Evolutionary conservation across 108 stramenopile species (phyloP).

Genomic region (Conticribra guillardii): DNA sequence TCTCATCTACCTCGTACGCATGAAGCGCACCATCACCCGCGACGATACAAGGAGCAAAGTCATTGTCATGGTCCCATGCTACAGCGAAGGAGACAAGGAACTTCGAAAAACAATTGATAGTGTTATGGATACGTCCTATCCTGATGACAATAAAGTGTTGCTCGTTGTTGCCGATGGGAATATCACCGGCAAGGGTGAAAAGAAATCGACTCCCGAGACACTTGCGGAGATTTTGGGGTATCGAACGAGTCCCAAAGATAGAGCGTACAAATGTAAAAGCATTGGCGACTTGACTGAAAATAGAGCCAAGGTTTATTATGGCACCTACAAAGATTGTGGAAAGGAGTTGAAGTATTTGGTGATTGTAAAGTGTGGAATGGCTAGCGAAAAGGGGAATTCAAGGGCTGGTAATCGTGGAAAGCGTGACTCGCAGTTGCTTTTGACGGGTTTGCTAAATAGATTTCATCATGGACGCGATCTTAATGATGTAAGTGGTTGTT

Average conservation of each 20-base stretch:
- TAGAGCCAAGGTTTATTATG: constrained; percentile 52
- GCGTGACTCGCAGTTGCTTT: constrained; percentile 63
- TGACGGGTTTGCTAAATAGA: constrained; percentile 56
- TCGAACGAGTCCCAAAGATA: constrained; percentile 40
- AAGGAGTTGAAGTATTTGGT: constrained; percentile 63
- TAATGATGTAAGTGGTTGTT: too few species aligned
- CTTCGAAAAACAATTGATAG: constrained; percentile 62
- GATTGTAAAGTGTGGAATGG: constrained; percentile 54
- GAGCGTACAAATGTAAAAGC: constrained; percentile 53
- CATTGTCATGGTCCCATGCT: constrained; percentile 70
- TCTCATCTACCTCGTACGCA: constrained; percentile 46
- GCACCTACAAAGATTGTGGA: constrained; percentile 47
- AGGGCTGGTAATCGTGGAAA: constrained; percentile 65
- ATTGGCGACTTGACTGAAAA: constrained; percentile 55
- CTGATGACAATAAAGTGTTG: constrained; percentile 62
- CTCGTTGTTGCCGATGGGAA: constrained; percentile 65
- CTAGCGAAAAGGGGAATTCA: constrained; percentile 46
- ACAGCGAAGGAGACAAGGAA: constrained; percentile 66
- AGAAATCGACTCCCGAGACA: constrained; percentile 41
- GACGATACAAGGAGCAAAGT: constrained; percentile 52
- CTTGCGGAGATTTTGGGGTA: constrained; percentile 57
- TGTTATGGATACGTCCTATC: constrained; percentile 58
- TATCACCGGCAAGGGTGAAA: constrained; percentile 62
- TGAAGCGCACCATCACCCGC: constrained; percentile 40
- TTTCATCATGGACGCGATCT: constrained; percentile 57